Percentiles rank a stretch among this genome's conserved stretches.
These are phyloP conservation scores for Septoria petroselini DNA, from an alignment of 2,329 filamentous ascomycete genomes.

Conservation along the genomic window DNA sequence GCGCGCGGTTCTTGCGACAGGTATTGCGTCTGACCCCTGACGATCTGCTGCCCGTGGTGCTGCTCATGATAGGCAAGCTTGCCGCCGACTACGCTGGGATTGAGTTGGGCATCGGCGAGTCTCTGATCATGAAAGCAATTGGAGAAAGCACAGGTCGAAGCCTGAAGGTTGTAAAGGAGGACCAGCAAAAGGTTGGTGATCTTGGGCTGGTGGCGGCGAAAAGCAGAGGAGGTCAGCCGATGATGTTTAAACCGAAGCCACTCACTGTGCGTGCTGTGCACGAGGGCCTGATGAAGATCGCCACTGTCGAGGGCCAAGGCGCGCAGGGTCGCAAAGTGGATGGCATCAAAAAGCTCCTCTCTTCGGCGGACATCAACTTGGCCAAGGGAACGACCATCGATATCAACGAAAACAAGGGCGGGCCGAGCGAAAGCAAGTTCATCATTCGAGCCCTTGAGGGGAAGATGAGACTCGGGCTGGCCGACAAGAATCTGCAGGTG, in stretches of 20 bases:
- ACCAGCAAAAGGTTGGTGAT: slow-evolving; percentile 95
- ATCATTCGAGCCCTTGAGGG: slow-evolving; percentile 91
- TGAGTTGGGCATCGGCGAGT: slow-evolving; percentile 97
- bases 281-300: slow-evolving; percentile 82
- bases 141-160: slow-evolving; percentile 90
- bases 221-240: slow-evolving; percentile 89
- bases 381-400: slow-evolving; percentile 68
- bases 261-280: slow-evolving; percentile 84
- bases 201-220: slow-evolving; percentile 92
- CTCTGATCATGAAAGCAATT: slow-evolving; percentile 97
- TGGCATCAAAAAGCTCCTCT: slow-evolving; percentile 93
- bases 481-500: slow-evolving; percentile 87
- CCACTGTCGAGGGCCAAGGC: slow-evolving; percentile 79
- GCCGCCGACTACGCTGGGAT: slow-evolving; percentile 95
- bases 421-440: slow-evolving; percentile 90
- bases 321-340: slow-evolving; percentile 89
- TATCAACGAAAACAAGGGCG: slow-evolving; percentile 87
- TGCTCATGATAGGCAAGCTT: slow-evolving; percentile 97
- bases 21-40: slow-evolving; percentile 87
- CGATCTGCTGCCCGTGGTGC: slow-evolving; percentile 81
- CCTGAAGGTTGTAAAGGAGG: slow-evolving; percentile 83
- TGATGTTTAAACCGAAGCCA: slow-evolving; percentile 96
- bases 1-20: slow-evolving; percentile 85
- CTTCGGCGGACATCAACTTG: slow-evolving; percentile 73
- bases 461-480: slow-evolving; percentile 85